Percentiles rank a stretch among this genome's conserved stretches.
These are phyloP conservation scores for Fusarium falciforme DNA, from an alignment of 2,329 filamentous ascomycete species.

Conservation along the genomic window DNA sequence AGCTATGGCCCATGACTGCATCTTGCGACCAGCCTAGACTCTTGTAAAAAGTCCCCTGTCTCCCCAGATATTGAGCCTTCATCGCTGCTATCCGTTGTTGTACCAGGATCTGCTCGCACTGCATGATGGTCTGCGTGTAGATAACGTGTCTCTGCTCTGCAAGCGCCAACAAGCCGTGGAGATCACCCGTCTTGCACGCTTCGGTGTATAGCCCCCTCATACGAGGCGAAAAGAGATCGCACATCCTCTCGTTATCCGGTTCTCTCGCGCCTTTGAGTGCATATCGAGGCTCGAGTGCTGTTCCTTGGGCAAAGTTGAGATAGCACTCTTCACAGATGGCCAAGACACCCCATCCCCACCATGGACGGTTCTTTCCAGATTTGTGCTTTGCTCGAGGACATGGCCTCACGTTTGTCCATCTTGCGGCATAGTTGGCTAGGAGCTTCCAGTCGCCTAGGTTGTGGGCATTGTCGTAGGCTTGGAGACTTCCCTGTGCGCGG, in stretches of 20 bases:
- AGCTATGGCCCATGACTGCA: conserved; percentile 26
- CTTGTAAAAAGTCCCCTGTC: conserved; percentile 42
- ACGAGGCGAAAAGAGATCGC: conserved; percentile 52
- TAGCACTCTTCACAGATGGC: conserved; percentile 54
- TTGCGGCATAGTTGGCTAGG: conserved; percentile 44
- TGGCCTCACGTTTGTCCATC: conserved; percentile 45
- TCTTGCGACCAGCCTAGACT: conserved; percentile 33
- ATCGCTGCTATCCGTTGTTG: conserved; percentile 40
- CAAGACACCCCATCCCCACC: conserved; percentile 52
- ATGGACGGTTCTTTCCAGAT: conserved; percentile 19
- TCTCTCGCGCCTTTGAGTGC: conserved; percentile 38
- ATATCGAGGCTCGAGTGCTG: conserved; percentile 45
- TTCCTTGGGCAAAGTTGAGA: conserved; percentile 46
- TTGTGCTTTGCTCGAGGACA: conserved; percentile 36
- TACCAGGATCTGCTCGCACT: conserved; percentile 41
- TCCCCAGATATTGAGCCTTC: conserved; percentile 42
- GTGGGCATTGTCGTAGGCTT: conserved; percentile 42
- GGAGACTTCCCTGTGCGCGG: conserved; percentile 40
- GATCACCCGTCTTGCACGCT: conserved; percentile 42
- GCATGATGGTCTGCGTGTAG: conserved; percentile 47
- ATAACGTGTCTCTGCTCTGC: conserved; percentile 44
- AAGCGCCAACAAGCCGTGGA: conserved; percentile 41
- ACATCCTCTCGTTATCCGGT: conserved; percentile 41
- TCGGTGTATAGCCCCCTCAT: conserved; percentile 50
- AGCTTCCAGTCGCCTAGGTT: conserved; percentile 41